A percentile compares a stretch with the other conserved stretches of the same genome.
These are phyloP conservation scores for Fusarium sp. DNA, from an alignment of 2,329 filamentous ascomycete species.

Conservation along the genomic window DNA sequence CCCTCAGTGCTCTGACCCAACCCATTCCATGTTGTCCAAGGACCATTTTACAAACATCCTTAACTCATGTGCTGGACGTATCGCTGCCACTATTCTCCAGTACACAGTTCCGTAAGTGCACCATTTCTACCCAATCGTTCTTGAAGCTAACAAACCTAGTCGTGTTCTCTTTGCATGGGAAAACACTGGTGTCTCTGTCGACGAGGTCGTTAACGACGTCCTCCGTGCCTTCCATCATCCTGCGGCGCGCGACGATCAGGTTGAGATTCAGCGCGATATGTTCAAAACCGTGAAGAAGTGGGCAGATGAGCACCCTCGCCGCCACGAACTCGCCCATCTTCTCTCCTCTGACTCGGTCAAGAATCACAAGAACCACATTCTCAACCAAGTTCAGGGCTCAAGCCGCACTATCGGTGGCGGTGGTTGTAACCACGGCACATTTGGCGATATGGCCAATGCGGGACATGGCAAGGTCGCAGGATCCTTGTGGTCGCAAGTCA, in stretches of 20 bases:
- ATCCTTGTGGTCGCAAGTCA: slow-evolving; percentile 72
- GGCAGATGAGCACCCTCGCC: slow-evolving; percentile 77
- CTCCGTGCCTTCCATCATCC: slow-evolving; percentile 92
- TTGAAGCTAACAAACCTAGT: slow-evolving; percentile 52
- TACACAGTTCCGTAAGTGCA: slow-evolving; percentile 81
- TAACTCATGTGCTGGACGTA: slow-evolving; percentile 80
- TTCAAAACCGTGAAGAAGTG: slow-evolving; percentile 87
- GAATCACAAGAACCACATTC: slow-evolving; percentile 82
- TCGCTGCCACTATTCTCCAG: slow-evolving; percentile 82
- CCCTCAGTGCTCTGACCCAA: slow-evolving; percentile 80
- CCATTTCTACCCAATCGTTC: neutral
- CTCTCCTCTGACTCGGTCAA: slow-evolving; percentile 87
- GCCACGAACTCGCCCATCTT: slow-evolving; percentile 77
- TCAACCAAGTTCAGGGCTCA: slow-evolving; percentile 52
- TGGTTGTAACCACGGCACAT: slow-evolving; percentile 59
- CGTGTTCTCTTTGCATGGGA: slow-evolving; percentile 95
- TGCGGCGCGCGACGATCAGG: slow-evolving; percentile 77
- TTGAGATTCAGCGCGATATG: slow-evolving; percentile 90
- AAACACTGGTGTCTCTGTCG: slow-evolving; percentile 82
- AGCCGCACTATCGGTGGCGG: slow-evolving; percentile 46
- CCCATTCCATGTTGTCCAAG: slow-evolving; percentile 86
- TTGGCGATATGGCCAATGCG: slow-evolving; percentile 58
- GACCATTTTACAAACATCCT: slow-evolving; percentile 86
- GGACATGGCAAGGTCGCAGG: slow-evolving; percentile 71
- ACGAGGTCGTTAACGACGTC: slow-evolving; percentile 87